phyloP scores from a whole-genome alignment of 2,329 filamentous ascomycete genomes.

The Mycogone perniciosa region DNA sequence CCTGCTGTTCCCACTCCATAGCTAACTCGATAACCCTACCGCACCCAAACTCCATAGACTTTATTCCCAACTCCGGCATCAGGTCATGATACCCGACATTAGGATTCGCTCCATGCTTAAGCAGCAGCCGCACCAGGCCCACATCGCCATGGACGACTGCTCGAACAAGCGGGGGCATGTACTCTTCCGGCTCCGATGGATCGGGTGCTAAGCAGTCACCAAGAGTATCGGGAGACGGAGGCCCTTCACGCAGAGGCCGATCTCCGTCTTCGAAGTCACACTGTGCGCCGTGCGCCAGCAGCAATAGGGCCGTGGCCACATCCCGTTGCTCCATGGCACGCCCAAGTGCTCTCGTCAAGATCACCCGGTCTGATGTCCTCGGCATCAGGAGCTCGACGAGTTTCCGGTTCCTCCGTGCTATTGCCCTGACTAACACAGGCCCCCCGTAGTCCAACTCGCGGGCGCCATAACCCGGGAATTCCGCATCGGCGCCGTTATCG shows the following conservation, averaged over 20 bases:
- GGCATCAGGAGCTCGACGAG: not conserved
- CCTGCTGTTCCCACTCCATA: not conserved
- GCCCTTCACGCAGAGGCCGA: too few relatives aligned
- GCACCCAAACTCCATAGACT: not conserved
- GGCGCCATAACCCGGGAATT: not conserved
- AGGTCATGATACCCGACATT: not conserved
- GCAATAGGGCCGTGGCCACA: not conserved
- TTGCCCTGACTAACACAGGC: not conserved
- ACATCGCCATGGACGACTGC: not conserved
- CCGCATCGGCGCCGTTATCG: not conserved
- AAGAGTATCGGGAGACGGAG: not conserved
- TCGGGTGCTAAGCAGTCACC: not conserved
- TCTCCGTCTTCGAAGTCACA: constrained; percentile 3
- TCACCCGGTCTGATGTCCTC: not conserved
- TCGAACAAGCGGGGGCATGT: constrained; percentile 2
- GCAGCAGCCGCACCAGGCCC: not conserved
- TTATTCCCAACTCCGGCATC: not conserved
- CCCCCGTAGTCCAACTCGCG: too few relatives aligned
- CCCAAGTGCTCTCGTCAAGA: constrained; percentile 1
- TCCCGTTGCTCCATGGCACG: not conserved
- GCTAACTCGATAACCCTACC: constrained; percentile 1
- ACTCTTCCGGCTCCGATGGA: not conserved
- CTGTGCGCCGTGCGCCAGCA: not conserved
- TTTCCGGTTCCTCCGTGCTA: not conserved
- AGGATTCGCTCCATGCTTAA: not conserved